Evolutionary conservation across 1,139 yeast species (phyloP).

Genomic region (Chernovozyma sophiae-reginae): DNA sequence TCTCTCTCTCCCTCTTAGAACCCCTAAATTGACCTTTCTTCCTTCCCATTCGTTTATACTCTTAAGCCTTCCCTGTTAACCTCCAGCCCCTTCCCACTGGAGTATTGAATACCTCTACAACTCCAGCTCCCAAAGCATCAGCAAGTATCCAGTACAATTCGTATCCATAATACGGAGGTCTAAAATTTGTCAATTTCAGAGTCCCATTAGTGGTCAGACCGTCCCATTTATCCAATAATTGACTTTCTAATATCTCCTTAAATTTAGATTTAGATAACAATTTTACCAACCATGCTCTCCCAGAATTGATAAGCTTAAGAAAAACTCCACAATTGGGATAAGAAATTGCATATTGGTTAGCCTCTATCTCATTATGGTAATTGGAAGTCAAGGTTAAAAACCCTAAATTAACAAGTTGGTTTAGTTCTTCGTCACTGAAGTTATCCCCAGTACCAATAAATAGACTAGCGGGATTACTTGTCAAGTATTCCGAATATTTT

Average conservation of each 20-base stretch:
- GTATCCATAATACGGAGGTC: conserved; percentile 58
- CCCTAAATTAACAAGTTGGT: conserved; percentile 45
- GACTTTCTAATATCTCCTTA: conserved; percentile 52
- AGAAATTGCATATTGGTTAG: conserved; percentile 44
- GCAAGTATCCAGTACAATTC: conserved; percentile 61
- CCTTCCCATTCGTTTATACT: neutral
- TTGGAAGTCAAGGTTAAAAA: conserved; percentile 51
- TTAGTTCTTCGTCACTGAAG: conserved; percentile 19
- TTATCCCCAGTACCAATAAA: conserved; percentile 18
- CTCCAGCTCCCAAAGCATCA: conserved; percentile 66
- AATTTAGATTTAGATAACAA: conserved; percentile 39
- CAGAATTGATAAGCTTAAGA: conserved; percentile 43
- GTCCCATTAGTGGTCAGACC: conserved; percentile 26
- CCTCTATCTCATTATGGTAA: conserved; percentile 44
- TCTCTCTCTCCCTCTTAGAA: too few species aligned
- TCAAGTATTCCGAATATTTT: conserved; percentile 23
- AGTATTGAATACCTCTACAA: conserved; percentile 60
- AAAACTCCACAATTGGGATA: conserved; percentile 62
- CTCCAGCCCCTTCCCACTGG: conserved; percentile 73
- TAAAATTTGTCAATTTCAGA: conserved; percentile 38
- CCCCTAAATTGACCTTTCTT: neutral
- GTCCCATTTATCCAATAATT: conserved; percentile 48
- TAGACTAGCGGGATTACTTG: conserved; percentile 26
- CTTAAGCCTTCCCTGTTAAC: conserved; percentile 45
- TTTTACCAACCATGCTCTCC: conserved; percentile 49